phyloP scores from a whole-genome alignment of 2,329 filamentous ascomycete genomes.

The Cladophialophora exuberans region DNA sequence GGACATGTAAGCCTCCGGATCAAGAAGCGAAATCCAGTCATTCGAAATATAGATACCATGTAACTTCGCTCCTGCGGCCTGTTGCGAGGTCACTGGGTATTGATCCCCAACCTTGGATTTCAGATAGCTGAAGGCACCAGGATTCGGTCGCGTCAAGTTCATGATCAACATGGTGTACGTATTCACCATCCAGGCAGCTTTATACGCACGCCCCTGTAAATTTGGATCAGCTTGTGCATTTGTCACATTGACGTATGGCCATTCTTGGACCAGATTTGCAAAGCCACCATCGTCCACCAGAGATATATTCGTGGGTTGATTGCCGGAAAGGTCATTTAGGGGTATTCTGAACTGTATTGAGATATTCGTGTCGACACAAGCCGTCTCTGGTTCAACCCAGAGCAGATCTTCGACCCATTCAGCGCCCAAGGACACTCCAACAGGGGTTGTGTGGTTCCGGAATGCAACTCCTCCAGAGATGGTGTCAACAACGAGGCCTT shows the following conservation, averaged over 20 bases:
- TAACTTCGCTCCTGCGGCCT: constrained; percentile 7
- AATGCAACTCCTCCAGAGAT: constrained; percentile 48
- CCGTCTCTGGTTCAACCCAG: constrained; percentile 51
- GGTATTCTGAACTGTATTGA: constrained; percentile 47
- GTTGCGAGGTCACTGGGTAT: constrained; percentile 35
- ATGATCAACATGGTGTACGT: constrained; percentile 43
- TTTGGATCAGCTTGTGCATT: constrained; percentile 43
- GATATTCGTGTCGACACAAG: constrained; percentile 45
- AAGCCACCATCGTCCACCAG: constrained; percentile 52
- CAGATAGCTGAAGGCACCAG: constrained; percentile 41
- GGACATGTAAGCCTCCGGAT: constrained; percentile 18
- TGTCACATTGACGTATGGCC: constrained; percentile 38
- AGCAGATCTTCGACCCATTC: constrained; percentile 54
- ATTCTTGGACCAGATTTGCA: constrained; percentile 41
- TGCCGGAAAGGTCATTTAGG: constrained; percentile 4
- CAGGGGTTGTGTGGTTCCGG: constrained; percentile 49
- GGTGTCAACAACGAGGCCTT: constrained; percentile 44
- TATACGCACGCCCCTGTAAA: constrained; percentile 46
- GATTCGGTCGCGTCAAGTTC: constrained; percentile 43
- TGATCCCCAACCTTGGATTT: constrained; percentile 42
- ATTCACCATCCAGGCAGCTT: constrained; percentile 50
- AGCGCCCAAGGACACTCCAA: constrained; percentile 46
- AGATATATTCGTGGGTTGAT: constrained; percentile 33
- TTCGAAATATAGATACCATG: constrained; percentile 8
- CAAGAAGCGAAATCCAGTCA: constrained; percentile 7